These are phyloP conservation scores for Citrullus amarus DNA, from an alignment of 306 rosid species.

Conservation along the genomic window DNA sequence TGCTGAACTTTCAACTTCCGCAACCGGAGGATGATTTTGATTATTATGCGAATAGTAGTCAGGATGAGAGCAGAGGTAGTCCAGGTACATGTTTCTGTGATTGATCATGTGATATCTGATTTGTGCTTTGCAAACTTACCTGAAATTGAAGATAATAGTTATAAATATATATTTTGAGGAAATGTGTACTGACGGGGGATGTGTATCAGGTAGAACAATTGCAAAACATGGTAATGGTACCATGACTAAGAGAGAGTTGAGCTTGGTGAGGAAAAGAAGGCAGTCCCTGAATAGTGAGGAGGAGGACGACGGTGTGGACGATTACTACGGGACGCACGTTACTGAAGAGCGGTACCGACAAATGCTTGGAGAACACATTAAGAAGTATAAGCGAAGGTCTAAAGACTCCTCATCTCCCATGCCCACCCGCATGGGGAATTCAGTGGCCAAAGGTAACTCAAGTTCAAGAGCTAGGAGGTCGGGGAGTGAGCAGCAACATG, in stretches of 20 bases:
- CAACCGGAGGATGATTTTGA: slow-evolving; percentile 78
- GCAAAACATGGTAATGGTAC: slow-evolving; percentile 47
- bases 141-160: background rate
- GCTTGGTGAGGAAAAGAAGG: slow-evolving; percentile 46
- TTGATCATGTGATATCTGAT: background rate
- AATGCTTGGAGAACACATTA: slow-evolving; percentile 93
- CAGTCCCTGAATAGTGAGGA: slow-evolving; percentile 51
- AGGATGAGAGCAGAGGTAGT: slow-evolving; percentile 96
- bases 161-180: background rate
- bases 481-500: slow-evolving; percentile 45
- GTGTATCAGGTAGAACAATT: slow-evolving; percentile 39
- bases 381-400: slow-evolving; percentile 75
- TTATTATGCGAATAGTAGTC: slow-evolving; percentile 93
- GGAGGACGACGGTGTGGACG: slow-evolving; percentile 51
- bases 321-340: slow-evolving; percentile 35
- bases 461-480: slow-evolving; percentile 48
- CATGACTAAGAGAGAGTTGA: slow-evolving; percentile 43
- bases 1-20: slow-evolving; percentile 92
- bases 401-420: slow-evolving; percentile 62
- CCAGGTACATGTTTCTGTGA: slow-evolving; percentile 45
- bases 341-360: slow-evolving; percentile 79
- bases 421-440: slow-evolving; percentile 31
- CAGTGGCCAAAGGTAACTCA: slow-evolving; percentile 27
- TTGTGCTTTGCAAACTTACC: background rate
- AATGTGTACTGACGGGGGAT: slow-evolving; percentile 12